Conservation (phyloP, 352 stramenopile genomes). For the Elongisporangium senticosum region DNA sequence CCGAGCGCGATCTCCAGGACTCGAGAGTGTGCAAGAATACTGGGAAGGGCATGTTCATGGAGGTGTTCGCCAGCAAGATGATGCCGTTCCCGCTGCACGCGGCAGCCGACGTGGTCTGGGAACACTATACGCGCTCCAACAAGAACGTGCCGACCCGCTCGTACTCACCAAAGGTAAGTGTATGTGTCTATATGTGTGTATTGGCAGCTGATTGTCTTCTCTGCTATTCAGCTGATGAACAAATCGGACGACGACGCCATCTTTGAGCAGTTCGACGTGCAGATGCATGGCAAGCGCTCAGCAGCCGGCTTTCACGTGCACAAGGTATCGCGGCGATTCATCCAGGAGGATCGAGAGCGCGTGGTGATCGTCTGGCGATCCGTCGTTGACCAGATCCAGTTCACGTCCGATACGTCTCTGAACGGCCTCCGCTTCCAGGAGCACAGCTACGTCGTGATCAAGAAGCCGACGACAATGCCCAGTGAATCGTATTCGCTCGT, state of each 20-base stretch:
- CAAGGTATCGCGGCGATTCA: slow-evolving; percentile 44
- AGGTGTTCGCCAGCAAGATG: slow-evolving; percentile 47
- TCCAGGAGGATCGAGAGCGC: slow-evolving; percentile 33
- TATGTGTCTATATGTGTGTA: too few relatives aligned
- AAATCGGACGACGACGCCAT: slow-evolving; percentile 43
- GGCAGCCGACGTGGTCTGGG: slow-evolving; percentile 18
- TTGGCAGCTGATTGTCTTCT: too few relatives aligned
- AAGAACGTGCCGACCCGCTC: slow-evolving; percentile 11
- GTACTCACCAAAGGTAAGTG: neutral
- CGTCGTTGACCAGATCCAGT: slow-evolving; percentile 24
- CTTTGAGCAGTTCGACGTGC: slow-evolving; percentile 51
- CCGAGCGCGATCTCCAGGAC: slow-evolving; percentile 21
- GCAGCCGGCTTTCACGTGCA: slow-evolving; percentile 46
- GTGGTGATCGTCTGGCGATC: slow-evolving; percentile 53
- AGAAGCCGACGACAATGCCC: slow-evolving; percentile 6
- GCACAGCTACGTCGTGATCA: slow-evolving; percentile 28
- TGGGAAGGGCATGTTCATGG: slow-evolving; percentile 30
- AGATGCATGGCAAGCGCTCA: slow-evolving; percentile 44
- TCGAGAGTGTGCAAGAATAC: slow-evolving; percentile 20
- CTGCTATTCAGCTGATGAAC: neutral
- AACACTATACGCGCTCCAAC: slow-evolving; percentile 33
- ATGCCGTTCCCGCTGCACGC: slow-evolving; percentile 25
- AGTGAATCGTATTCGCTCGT: neutral
- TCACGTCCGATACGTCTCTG: neutral
- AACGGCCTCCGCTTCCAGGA: slow-evolving; percentile 19